Conservation (phyloP, 2,329 filamentous ascomycete species). For the Herpotrichia juniperi region DNA sequence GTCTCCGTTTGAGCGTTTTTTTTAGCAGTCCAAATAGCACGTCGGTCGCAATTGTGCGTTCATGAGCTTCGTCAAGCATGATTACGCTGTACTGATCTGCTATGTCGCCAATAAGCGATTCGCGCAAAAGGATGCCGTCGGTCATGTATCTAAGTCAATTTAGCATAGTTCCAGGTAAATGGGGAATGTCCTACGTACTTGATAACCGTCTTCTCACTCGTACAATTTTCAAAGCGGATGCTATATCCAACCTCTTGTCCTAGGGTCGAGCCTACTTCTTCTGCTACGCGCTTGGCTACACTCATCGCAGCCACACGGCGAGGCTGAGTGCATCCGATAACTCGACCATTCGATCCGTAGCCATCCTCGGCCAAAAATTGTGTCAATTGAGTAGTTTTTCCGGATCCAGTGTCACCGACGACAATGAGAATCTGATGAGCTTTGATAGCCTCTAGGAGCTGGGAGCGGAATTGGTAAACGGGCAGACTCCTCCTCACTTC, state of each 20-base stretch:
- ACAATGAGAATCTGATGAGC: conserved; percentile 94
- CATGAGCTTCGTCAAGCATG: conserved; percentile 98
- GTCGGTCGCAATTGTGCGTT: conserved; percentile 95
- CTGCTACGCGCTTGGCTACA: conserved; percentile 94
- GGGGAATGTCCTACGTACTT: too few relatives aligned
- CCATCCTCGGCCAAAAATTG: conserved; percentile 94
- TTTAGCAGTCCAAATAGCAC: conserved; percentile 97
- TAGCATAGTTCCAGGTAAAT: too few relatives aligned
- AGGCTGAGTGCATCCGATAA: conserved; percentile 96
- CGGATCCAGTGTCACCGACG: conserved; percentile 94
- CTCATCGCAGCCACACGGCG: conserved; percentile 98
- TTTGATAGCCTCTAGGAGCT: conserved; percentile 83
- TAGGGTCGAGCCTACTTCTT: conserved; percentile 92
- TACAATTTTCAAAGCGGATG: conserved; percentile 98
- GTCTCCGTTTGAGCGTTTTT: conserved; percentile 79
- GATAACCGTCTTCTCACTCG: conserved; percentile 83
- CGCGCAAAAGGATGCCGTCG: conserved; percentile 95
- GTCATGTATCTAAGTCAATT: too few relatives aligned
- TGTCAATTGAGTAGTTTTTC: conserved; percentile 95
- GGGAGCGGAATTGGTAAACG: conserved; percentile 84
- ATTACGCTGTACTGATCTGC: conserved; percentile 94
- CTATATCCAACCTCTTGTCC: conserved; percentile 98
- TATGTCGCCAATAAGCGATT: conserved; percentile 95
- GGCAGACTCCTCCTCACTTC: conserved; percentile 90
- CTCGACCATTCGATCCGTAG: conserved; percentile 79